Conservation (phyloP, 2,329 filamentous ascomycete genomes). For the Tolypocladium inflatum region DNA sequence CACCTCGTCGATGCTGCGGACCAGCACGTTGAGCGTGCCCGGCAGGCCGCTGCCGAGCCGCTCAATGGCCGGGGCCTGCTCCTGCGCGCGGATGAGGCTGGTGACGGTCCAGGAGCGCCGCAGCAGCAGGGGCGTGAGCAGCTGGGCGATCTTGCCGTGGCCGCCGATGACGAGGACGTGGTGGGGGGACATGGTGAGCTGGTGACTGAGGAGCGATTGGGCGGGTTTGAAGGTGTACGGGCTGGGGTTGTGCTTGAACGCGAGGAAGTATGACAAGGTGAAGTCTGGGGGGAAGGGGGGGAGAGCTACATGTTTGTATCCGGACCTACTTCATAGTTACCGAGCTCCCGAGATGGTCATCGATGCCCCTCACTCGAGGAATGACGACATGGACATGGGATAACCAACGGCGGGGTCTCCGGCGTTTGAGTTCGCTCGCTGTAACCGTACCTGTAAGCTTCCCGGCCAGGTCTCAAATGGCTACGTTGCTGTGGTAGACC, state of each 20-base stretch:
- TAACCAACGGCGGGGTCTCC: neutral
- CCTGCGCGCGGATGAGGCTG: conserved; percentile 64
- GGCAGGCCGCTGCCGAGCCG: conserved; percentile 47
- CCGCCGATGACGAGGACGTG: conserved; percentile 69
- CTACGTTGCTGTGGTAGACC: neutral
- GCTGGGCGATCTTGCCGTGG: conserved; percentile 68
- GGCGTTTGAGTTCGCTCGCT: neutral
- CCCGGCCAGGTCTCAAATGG: neutral
- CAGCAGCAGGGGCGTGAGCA: conserved; percentile 68
- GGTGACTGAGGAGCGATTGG: neutral
- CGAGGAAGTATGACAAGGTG: neutral
- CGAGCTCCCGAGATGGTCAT: neutral
- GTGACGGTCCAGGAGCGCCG: conserved; percentile 68
- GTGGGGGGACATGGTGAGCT: conserved; percentile 20
- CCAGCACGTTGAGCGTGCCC: conserved; percentile 58
- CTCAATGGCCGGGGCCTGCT: conserved; percentile 56
- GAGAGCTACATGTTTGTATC: neutral
- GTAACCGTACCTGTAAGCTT: neutral
- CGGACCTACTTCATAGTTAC: too few species aligned
- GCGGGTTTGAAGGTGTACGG: neutral
- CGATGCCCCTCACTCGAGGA: neutral
- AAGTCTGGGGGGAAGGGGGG: too few species aligned
- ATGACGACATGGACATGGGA: neutral
- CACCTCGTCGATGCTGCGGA: conserved; percentile 64
- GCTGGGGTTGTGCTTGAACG: neutral